Evolutionary conservation across 768 basidiomycete species (phyloP).

Genomic region (Naganishia vishniacii): DNA sequence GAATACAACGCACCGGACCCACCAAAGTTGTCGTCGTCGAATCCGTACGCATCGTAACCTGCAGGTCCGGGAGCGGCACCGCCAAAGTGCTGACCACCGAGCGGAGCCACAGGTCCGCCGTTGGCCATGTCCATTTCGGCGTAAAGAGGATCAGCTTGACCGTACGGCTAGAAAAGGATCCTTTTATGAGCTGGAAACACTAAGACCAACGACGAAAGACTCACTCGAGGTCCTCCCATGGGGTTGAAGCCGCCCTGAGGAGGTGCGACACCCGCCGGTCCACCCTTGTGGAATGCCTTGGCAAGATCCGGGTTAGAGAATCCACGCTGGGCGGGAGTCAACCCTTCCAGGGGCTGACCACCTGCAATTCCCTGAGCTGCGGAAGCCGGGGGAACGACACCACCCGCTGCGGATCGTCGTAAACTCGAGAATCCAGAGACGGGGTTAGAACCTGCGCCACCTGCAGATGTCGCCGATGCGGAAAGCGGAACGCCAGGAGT

Average conservation of each 20-base stretch:
- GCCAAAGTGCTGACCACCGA: conserved; percentile 25
- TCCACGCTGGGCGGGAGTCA: conserved; percentile 42
- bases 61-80: conserved; percentile 4
- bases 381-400: conserved; percentile 17
- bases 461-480: conserved; percentile 33
- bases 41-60: conserved; percentile 43
- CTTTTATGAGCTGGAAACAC: neutral
- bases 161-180: conserved; percentile 29
- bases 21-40: conserved; percentile 47
- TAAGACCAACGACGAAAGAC: conserved; percentile 15
- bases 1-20: conserved; percentile 46
- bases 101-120: conserved; percentile 28
- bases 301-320: conserved; percentile 50
- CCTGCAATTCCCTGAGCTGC: conserved; percentile 28
- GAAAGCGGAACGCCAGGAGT: conserved; percentile 40
- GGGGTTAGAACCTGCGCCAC: conserved; percentile 35
- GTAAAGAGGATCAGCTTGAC: conserved; percentile 38
- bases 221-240: conserved; percentile 39
- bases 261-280: neutral
- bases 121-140: conserved; percentile 29
- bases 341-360: conserved; percentile 31
- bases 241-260: conserved; percentile 36
- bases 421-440: conserved; percentile 30
- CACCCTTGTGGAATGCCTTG: conserved; percentile 45
- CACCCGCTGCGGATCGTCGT: conserved; percentile 34